Percentiles rank a stretch among this genome's conserved stretches.
These are phyloP conservation scores for Forsythia viridissima DNA, from an alignment of 257 asterid genomes.

Conservation along the genomic window DNA sequence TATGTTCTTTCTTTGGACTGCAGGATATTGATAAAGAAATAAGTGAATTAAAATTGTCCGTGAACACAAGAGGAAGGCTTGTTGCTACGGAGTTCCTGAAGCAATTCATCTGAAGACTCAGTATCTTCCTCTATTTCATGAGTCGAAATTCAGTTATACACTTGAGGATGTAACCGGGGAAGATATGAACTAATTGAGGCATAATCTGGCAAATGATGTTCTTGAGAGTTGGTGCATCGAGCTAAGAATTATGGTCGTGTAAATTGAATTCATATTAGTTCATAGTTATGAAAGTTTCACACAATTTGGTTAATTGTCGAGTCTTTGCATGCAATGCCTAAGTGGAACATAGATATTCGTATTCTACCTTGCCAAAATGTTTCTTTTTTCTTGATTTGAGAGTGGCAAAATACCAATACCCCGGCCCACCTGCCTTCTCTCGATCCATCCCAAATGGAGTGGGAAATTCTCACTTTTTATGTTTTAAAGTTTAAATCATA, in stretches of 20 bases:
- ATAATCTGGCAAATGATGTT: too few species aligned
- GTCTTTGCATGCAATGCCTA: too few species aligned
- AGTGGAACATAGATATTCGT: too few species aligned
- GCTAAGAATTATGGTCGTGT: not conserved
- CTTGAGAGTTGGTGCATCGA: too few species aligned
- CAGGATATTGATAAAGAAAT: conserved; percentile 99
- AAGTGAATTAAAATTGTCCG: conserved; percentile 81
- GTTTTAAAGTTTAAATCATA: too few species aligned
- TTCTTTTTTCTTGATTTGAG: too few species aligned
- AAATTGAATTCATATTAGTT: conserved; percentile 11
- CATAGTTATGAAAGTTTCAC: not conserved
- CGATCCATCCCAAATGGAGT: too few species aligned
- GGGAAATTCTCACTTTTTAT: too few species aligned
- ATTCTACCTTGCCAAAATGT: not conserved
- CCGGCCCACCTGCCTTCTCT: too few species aligned
- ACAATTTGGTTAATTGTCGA: not conserved
- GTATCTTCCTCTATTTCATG: not conserved
- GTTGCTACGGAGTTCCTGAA: conserved; percentile 98
- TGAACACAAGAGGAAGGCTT: conserved; percentile 94
- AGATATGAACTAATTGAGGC: not conserved
- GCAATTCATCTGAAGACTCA: conserved; percentile 66
- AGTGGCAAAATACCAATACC: too few species aligned
- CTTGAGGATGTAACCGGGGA: conserved; percentile 17
- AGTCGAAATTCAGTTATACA: not conserved
- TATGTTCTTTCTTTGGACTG: conserved; percentile 13